Percentiles rank a stretch among this genome's conserved stretches.
These are phyloP conservation scores for Rhodotorula kratochvilovae DNA, from an alignment of 768 basidiomycete species.

Conservation along the genomic window DNA sequence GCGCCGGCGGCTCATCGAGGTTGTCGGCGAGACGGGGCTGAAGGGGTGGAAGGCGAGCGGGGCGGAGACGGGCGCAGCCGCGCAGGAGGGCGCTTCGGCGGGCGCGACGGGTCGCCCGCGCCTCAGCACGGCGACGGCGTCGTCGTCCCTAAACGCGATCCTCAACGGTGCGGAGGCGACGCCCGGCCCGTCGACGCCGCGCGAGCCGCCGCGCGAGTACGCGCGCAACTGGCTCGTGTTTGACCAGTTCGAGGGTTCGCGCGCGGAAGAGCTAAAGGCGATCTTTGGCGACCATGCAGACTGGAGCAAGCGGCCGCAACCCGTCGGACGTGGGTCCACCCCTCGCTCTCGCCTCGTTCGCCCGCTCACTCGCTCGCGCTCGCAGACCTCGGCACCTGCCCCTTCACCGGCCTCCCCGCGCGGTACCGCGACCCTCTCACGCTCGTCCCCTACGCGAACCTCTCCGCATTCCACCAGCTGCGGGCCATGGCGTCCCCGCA, in stretches of 20 bases:
- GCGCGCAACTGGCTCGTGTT: slow-evolving; percentile 33
- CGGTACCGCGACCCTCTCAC: slow-evolving; percentile 75
- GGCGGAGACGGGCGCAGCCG: neutral
- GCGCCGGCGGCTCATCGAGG: slow-evolving; percentile 20
- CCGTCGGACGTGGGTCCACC: slow-evolving; percentile 27
- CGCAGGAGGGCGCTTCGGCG: neutral
- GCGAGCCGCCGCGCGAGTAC: slow-evolving; percentile 7
- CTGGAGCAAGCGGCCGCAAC: slow-evolving; percentile 49
- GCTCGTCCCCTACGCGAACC: slow-evolving; percentile 70
- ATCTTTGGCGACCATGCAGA: slow-evolving; percentile 80
- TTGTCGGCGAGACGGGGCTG: slow-evolving; percentile 20
- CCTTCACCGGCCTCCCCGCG: slow-evolving; percentile 72
- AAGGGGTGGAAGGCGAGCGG: slow-evolving; percentile 26
- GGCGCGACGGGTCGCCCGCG: neutral
- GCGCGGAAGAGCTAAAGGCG: slow-evolving; percentile 70
- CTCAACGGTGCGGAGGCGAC: neutral
- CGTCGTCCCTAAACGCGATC: neutral
- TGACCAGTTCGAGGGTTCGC: slow-evolving; percentile 44
- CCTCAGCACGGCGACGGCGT: neutral
- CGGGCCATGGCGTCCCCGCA: slow-evolving; percentile 58
- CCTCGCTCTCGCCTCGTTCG: neutral
- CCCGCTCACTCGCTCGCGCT: neutral
- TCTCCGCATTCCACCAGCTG: slow-evolving; percentile 62
- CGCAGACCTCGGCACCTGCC: slow-evolving; percentile 63
- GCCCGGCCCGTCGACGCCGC: neutral